Percentiles rank a stretch among this genome's conserved stretches.
phyloP scores from a whole-genome alignment of 306 rosid species.

The Castanea mollissima region DNA sequence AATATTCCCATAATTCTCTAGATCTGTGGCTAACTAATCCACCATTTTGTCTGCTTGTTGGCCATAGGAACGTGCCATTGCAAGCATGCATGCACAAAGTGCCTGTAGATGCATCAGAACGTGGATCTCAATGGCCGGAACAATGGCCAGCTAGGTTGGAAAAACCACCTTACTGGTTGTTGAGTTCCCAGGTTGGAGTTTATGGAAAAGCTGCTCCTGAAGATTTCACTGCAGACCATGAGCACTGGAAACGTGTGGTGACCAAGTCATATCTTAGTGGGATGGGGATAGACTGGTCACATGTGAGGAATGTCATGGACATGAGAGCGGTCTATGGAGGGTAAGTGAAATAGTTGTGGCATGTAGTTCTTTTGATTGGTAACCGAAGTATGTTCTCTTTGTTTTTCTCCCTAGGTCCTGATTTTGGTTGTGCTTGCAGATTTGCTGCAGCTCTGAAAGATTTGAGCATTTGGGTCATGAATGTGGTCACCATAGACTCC shows the following conservation, averaged over 20 bases:
- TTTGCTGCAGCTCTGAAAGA: slow-evolving; percentile 94
- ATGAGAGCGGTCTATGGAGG: slow-evolving; percentile 97
- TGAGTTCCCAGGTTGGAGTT: slow-evolving; percentile 83
- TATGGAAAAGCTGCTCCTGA: slow-evolving; percentile 96
- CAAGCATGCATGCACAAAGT: slow-evolving; percentile 91
- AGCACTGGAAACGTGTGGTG: slow-evolving; percentile 83
- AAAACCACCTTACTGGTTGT: slow-evolving; percentile 85
- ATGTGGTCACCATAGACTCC: slow-evolving; percentile 75
- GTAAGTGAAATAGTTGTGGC: slow-evolving; percentile 44
- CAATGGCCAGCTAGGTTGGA: slow-evolving; percentile 85
- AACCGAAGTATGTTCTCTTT: not conserved
- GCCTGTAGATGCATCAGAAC: slow-evolving; percentile 53
- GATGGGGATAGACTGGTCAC: slow-evolving; percentile 81
- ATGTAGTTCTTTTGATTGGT: not conserved
- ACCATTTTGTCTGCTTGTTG: slow-evolving; percentile 26
- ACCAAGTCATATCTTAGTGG: slow-evolving; percentile 71
- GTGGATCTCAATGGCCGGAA: slow-evolving; percentile 89
- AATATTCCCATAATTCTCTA: slow-evolving; percentile 6
- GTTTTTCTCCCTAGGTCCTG: not conserved
- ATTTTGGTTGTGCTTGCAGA: slow-evolving; percentile 43
- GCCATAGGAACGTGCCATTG: slow-evolving; percentile 69
- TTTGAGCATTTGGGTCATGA: slow-evolving; percentile 92
- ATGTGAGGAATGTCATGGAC: slow-evolving; percentile 94
- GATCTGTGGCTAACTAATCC: not conserved
- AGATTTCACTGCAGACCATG: slow-evolving; percentile 75